phyloP scores from a whole-genome alignment of 768 basidiomycete genomes.

The Tremella fuciformis region DNA sequence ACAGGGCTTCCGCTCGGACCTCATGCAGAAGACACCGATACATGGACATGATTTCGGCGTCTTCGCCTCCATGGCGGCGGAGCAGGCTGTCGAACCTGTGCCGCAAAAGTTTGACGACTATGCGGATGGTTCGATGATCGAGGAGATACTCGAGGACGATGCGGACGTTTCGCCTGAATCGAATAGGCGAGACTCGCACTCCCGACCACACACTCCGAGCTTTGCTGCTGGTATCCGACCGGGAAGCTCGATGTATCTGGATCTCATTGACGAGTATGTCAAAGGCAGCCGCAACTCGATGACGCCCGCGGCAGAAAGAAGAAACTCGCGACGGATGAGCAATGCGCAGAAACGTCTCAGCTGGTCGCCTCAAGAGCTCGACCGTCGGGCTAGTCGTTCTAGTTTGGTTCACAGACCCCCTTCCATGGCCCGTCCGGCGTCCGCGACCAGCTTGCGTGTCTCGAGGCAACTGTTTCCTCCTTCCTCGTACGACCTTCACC shows the following conservation, averaged over 20 bases:
- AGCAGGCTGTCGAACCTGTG: slow-evolving; percentile 56
- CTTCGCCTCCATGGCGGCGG: slow-evolving; percentile 67
- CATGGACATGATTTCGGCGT: slow-evolving; percentile 55
- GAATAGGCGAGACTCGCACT: not conserved
- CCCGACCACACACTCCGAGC: slow-evolving; percentile 25
- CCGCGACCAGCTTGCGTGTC: not conserved
- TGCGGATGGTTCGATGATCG: slow-evolving; percentile 58
- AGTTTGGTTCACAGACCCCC: slow-evolving; percentile 7
- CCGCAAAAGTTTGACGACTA: slow-evolving; percentile 51
- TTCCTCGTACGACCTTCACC: not conserved
- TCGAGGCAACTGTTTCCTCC: slow-evolving; percentile 3
- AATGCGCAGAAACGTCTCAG: slow-evolving; percentile 30
- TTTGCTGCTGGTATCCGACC: slow-evolving; percentile 27
- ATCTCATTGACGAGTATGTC: slow-evolving; percentile 47
- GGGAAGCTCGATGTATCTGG: slow-evolving; percentile 35
- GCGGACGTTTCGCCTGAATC: not conserved
- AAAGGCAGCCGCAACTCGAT: slow-evolving; percentile 12
- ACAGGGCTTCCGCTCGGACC: slow-evolving; percentile 78
- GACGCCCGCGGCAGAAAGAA: not conserved
- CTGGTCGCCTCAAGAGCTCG: slow-evolving; percentile 30
- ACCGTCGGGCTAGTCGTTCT: slow-evolving; percentile 11
- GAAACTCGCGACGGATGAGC: slow-evolving; percentile 15
- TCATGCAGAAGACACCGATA: slow-evolving; percentile 57
- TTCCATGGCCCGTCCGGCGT: not conserved
- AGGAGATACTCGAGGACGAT: slow-evolving; percentile 52